Percentiles rank a stretch among this genome's conserved stretches.
phyloP scores from a whole-genome alignment of 2,329 filamentous ascomycete species.

The Hymenoscyphus fraxineus region DNA sequence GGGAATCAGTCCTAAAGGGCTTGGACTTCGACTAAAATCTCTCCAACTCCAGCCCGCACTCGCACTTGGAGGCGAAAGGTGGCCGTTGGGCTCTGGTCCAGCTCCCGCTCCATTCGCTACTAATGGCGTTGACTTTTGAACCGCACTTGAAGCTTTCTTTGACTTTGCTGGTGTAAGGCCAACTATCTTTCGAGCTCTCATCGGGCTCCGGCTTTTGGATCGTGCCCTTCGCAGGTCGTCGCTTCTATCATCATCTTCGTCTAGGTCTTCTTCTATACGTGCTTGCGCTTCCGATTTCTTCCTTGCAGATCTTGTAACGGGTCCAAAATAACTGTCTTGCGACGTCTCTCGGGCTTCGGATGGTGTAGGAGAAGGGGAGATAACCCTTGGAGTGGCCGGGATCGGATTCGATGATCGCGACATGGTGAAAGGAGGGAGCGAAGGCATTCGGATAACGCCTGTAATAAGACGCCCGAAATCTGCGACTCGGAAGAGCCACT shows the following conservation, averaged over 20 bases:
- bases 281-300: constrained; percentile 56
- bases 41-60: constrained; percentile 73
- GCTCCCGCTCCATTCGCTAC: constrained; percentile 30
- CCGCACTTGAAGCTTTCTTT: constrained; percentile 39
- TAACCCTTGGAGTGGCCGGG: constrained; percentile 79
- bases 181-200: constrained; percentile 45
- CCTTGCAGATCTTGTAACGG: constrained; percentile 72
- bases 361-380: constrained; percentile 79
- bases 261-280: constrained; percentile 55
- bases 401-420: constrained; percentile 45
- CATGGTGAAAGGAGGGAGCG: constrained; percentile 56
- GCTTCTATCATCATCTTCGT: constrained; percentile 26
- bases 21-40: constrained; percentile 86
- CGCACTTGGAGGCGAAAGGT: constrained; percentile 62
- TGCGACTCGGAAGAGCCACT: constrained; percentile 46
- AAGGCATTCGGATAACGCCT: constrained; percentile 53
- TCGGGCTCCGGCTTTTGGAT: constrained; percentile 34
- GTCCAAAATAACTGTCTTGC: constrained; percentile 65
- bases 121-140: constrained; percentile 24
- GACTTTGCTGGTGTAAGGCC: constrained; percentile 50
- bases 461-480: constrained; percentile 49
- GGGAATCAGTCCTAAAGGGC: constrained; percentile 88
- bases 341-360: constrained; percentile 50
- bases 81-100: constrained; percentile 53
- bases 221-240: constrained; percentile 32